These are phyloP conservation scores for Jatropha podagrica DNA, from an alignment of 441 rosid species.

Conservation along the genomic window DNA sequence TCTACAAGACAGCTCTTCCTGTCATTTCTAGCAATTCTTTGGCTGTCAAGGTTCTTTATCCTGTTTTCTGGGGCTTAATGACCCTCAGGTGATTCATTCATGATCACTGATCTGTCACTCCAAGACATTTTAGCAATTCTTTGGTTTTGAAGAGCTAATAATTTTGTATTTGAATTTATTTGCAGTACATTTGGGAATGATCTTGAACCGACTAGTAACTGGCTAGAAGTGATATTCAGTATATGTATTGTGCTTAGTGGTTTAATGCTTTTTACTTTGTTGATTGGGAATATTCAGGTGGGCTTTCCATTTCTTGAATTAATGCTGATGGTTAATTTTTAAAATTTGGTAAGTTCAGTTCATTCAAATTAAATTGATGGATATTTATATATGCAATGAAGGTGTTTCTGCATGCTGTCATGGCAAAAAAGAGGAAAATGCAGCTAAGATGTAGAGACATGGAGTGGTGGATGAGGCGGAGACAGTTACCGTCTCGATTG, in stretches of 20 bases:
- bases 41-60: slow-evolving; percentile 65
- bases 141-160: not conserved
- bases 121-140: not conserved
- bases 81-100: slow-evolving; percentile 51
- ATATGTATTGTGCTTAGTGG: slow-evolving; percentile 63
- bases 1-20: slow-evolving; percentile 67
- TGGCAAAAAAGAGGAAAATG: slow-evolving; percentile 64
- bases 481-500: slow-evolving; percentile 55
- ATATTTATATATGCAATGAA: slow-evolving; percentile 13
- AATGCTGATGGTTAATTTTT: not conserved
- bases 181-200: slow-evolving; percentile 73
- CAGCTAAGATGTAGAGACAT: slow-evolving; percentile 64
- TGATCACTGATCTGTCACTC: not conserved
- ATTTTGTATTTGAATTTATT: not conserved
- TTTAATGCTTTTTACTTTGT: slow-evolving; percentile 60
- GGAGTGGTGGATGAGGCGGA: slow-evolving; percentile 79
- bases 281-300: slow-evolving; percentile 80
- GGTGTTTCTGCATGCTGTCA: slow-evolving; percentile 66
- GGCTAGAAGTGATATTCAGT: slow-evolving; percentile 71
- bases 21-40: slow-evolving; percentile 62
- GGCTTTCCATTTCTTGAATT: not conserved
- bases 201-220: slow-evolving; percentile 72
- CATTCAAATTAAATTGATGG: not conserved
- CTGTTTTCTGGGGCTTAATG: slow-evolving; percentile 78
- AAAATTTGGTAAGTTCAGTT: not conserved